phyloP scores from a whole-genome alignment of 345 rosid genomes.

The Kernera saxatilis region DNA sequence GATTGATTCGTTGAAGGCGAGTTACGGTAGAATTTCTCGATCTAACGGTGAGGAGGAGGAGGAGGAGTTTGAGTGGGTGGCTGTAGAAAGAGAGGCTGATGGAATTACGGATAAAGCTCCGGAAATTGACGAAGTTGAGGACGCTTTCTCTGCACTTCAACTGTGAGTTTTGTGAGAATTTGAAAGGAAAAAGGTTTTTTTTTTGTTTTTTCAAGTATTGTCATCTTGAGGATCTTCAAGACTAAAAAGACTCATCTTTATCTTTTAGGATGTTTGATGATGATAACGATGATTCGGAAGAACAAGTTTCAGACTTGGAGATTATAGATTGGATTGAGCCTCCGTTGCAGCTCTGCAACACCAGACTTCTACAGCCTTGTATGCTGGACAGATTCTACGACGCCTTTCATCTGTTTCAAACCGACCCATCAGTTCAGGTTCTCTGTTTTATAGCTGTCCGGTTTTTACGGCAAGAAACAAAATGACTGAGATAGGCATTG shows the following conservation, averaged over 20 bases:
- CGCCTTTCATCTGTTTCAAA: constrained; percentile 73
- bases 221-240: neutral
- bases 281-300: constrained; percentile 26
- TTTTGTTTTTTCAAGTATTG: neutral
- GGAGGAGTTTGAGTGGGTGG: constrained; percentile 66
- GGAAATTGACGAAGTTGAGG: constrained; percentile 62
- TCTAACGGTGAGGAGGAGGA: constrained; percentile 14
- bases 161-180: constrained; percentile 37
- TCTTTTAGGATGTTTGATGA: constrained; percentile 49
- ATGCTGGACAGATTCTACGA: constrained; percentile 54
- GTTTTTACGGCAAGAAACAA: neutral
- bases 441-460: neutral
- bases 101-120: constrained; percentile 50
- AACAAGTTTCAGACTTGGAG: constrained; percentile 39
- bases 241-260: neutral
- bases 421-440: constrained; percentile 83
- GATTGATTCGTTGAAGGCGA: constrained; percentile 14
- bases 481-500: neutral
- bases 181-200: neutral
- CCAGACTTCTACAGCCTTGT: constrained; percentile 44
- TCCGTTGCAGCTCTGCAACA: constrained; percentile 36
- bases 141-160: constrained; percentile 68
- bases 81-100: constrained; percentile 40
- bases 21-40: constrained; percentile 24
- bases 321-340: constrained; percentile 72